A percentile compares a stretch with the other conserved stretches of the same genome.
Evolutionary conservation across 75 land plant species (phyloP).

Genomic region (Cupressus sempervirens): DNA sequence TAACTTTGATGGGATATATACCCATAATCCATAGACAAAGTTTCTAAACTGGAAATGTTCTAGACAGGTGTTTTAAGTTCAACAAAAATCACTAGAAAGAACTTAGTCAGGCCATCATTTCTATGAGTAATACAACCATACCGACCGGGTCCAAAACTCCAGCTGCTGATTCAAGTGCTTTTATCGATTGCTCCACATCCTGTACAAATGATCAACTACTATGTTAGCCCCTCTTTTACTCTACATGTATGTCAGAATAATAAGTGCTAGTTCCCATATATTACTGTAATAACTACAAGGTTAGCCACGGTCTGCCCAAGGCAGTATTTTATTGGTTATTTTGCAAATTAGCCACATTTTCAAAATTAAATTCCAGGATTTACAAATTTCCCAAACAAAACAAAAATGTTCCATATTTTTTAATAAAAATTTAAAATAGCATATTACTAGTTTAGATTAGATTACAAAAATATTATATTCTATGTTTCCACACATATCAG

Average conservation of each 20-base stretch:
- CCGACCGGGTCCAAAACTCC: conserved; percentile 72
- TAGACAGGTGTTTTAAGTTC: background rate
- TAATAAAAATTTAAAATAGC: background rate
- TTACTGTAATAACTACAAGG: background rate
- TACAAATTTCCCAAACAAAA: background rate
- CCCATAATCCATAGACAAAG: background rate
- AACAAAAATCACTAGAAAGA: background rate
- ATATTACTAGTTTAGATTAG: background rate
- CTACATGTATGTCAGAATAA: background rate
- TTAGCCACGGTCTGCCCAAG: background rate
- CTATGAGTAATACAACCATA: background rate
- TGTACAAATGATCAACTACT: conserved; percentile 16
- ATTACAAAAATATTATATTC: too few species aligned
- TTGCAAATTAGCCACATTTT: background rate
- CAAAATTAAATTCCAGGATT: background rate
- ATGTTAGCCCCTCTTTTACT: background rate
- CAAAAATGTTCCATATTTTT: background rate
- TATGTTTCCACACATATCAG: too few species aligned
- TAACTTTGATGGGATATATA: background rate
- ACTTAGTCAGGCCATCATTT: background rate
- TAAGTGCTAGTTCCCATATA: background rate
- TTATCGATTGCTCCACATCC: conserved; percentile 76
- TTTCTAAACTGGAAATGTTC: background rate
- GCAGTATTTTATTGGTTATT: background rate
- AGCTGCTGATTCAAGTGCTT: conserved; percentile 46